These are phyloP conservation scores for Salix caprea DNA, from an alignment of 345 rosid species.

Conservation along the genomic window DNA sequence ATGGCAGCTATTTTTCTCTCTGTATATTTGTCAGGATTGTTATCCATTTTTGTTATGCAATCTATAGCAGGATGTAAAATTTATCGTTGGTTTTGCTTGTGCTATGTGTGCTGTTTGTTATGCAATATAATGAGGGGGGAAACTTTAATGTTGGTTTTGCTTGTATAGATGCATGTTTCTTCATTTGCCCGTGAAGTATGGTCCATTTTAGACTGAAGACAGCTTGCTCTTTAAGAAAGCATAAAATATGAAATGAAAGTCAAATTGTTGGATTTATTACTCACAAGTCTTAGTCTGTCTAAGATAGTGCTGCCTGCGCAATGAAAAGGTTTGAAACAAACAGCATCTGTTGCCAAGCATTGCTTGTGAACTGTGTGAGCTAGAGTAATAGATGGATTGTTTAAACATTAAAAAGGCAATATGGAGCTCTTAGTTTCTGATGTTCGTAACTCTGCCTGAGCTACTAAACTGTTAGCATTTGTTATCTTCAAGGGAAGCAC, in stretches of 20 bases:
- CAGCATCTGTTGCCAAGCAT: neutral
- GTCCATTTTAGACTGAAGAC: neutral
- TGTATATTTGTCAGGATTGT: neutral
- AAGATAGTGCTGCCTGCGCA: neutral
- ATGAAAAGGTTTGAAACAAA: neutral
- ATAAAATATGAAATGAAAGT: neutral
- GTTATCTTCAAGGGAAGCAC: constrained; percentile 26
- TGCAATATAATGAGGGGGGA: neutral
- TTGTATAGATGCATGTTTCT: neutral
- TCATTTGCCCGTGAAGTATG: neutral
- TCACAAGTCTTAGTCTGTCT: neutral
- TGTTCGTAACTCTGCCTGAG: neutral
- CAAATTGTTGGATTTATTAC: neutral
- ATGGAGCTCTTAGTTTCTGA: neutral
- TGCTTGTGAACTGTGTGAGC: neutral
- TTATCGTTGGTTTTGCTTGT: neutral
- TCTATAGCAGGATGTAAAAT: neutral
- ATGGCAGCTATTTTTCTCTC: neutral
- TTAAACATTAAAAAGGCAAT: neutral
- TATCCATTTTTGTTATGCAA: neutral
- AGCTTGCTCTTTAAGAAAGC: neutral
- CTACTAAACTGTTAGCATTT: constrained; percentile 1
- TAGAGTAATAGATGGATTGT: neutral
- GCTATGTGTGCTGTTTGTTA: neutral
- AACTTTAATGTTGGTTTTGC: neutral